These are phyloP conservation scores for Rehmannia glutinosa DNA, from an alignment of 257 asterid genomes.

Conservation along the genomic window DNA sequence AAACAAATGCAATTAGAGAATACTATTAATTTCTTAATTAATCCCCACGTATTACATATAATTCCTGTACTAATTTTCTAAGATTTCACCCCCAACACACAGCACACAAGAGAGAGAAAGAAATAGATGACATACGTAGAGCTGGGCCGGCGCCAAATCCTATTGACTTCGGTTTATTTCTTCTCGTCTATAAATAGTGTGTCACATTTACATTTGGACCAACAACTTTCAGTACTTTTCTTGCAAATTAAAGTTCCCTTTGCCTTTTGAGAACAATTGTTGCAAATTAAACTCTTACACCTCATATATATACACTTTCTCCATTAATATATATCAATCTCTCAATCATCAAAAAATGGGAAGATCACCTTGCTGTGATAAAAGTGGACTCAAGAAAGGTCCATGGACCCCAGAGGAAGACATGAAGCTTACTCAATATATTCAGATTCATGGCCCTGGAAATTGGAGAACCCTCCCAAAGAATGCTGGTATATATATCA, in stretches of 20 bases:
- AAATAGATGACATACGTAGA: too few species aligned
- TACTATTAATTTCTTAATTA: too few species aligned
- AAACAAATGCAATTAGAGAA: too few species aligned
- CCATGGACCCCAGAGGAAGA: constrained; percentile 93
- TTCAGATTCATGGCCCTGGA: constrained; percentile 66
- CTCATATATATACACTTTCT: background rate
- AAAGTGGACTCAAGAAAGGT: constrained; percentile 73
- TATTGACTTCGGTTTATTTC: constrained; percentile 46
- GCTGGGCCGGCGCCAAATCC: constrained; percentile 76
- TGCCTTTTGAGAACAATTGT: background rate
- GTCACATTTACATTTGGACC: constrained; percentile 30
- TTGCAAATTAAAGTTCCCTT: constrained; percentile 18
- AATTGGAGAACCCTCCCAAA: constrained; percentile 79
- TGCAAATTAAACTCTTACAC: background rate
- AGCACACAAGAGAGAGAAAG: constrained; percentile 14
- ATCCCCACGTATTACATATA: too few species aligned
- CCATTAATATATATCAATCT: background rate
- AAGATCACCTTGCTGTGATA: constrained; percentile 82
- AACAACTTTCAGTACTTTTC: constrained; percentile 27
- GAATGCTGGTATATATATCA: constrained; percentile 52
- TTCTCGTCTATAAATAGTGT: constrained; percentile 34
- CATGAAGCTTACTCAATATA: constrained; percentile 45
- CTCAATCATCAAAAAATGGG: constrained; percentile 42
- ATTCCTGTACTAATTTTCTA: background rate
- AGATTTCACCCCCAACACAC: background rate